Percentiles rank a stretch among this genome's conserved stretches.
Conservation (phyloP, 352 stramenopile species). For the Phytophthora megakarya region DNA sequence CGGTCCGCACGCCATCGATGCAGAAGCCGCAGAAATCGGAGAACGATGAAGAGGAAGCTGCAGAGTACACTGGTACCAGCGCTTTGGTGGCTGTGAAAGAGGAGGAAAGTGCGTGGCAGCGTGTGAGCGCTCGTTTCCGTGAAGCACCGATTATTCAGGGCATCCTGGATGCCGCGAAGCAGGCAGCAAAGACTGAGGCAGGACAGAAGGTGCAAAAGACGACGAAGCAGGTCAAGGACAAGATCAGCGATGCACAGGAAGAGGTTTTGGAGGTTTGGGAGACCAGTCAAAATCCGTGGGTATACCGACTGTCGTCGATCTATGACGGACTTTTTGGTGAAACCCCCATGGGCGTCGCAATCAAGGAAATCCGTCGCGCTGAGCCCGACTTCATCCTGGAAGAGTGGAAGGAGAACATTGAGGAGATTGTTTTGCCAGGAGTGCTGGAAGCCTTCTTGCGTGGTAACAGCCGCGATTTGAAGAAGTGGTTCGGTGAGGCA, state of each 20-base stretch:
- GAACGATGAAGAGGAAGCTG: slow-evolving; percentile 43
- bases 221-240: slow-evolving; percentile 80
- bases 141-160: slow-evolving; percentile 96
- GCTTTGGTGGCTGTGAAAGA: slow-evolving; percentile 92
- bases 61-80: slow-evolving; percentile 72
- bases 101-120: slow-evolving; percentile 93
- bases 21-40: slow-evolving; percentile 43
- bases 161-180: slow-evolving; percentile 83
- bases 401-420: slow-evolving; percentile 95
- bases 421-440: slow-evolving; percentile 93
- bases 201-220: slow-evolving; percentile 74
- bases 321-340: slow-evolving; percentile 98
- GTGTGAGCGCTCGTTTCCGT: slow-evolving; percentile 92
- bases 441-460: slow-evolving; percentile 96
- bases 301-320: slow-evolving; percentile 97
- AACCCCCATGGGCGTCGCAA: slow-evolving; percentile 94
- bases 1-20: slow-evolving; percentile 58
- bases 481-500: slow-evolving; percentile 96
- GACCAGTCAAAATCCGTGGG: slow-evolving; percentile 98
- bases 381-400: slow-evolving; percentile 98
- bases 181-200: slow-evolving; percentile 76
- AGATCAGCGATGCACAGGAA: slow-evolving; percentile 80
- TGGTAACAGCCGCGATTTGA: slow-evolving; percentile 94
- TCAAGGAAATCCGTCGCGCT: slow-evolving; percentile 94
- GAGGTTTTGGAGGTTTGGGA: slow-evolving; percentile 96